These are phyloP conservation scores for Beauveria medogensis DNA, from an alignment of 2,329 filamentous ascomycete species.

Conservation along the genomic window DNA sequence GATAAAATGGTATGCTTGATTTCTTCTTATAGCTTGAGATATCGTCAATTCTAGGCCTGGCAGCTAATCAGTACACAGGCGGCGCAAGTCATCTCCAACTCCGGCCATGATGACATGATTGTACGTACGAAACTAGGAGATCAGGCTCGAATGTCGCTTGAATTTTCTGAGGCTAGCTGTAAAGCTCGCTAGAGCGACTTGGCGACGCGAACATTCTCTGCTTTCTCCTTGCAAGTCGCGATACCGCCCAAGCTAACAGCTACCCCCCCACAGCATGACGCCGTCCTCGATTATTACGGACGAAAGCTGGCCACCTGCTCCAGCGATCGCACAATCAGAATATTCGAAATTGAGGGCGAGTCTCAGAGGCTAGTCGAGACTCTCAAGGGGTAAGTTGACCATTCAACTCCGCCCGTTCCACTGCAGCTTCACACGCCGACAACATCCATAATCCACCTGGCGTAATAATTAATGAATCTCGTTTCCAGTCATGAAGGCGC, in stretches of 20 bases:
- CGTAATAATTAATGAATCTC: not conserved
- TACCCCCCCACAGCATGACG: slow-evolving; percentile 65
- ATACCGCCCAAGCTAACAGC: slow-evolving; percentile 13
- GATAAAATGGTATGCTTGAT: slow-evolving; percentile 10
- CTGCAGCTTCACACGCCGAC: not conserved
- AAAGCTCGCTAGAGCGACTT: not conserved
- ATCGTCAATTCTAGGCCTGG: not conserved
- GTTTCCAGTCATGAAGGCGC: slow-evolving; percentile 78
- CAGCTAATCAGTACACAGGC: slow-evolving; percentile 21
- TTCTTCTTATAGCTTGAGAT: too few relatives aligned
- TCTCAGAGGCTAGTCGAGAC: slow-evolving; percentile 85
- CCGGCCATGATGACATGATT: slow-evolving; percentile 95
- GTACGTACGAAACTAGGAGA: slow-evolving; percentile 50
- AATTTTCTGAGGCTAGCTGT: not conserved
- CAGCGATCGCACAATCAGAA: slow-evolving; percentile 97
- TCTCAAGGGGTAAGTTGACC: slow-evolving; percentile 69
- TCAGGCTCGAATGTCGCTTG: not conserved
- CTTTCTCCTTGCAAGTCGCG: not conserved
- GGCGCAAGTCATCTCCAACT: slow-evolving; percentile 37
- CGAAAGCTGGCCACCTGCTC: slow-evolving; percentile 93
- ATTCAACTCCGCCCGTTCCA: not conserved
- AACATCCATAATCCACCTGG: slow-evolving; percentile 12
- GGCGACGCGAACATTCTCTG: not conserved
- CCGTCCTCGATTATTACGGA: slow-evolving; percentile 97
- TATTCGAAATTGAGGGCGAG: slow-evolving; percentile 95